phyloP scores from a whole-genome alignment of 257 asterid species.

The Nicotiana undulata region DNA sequence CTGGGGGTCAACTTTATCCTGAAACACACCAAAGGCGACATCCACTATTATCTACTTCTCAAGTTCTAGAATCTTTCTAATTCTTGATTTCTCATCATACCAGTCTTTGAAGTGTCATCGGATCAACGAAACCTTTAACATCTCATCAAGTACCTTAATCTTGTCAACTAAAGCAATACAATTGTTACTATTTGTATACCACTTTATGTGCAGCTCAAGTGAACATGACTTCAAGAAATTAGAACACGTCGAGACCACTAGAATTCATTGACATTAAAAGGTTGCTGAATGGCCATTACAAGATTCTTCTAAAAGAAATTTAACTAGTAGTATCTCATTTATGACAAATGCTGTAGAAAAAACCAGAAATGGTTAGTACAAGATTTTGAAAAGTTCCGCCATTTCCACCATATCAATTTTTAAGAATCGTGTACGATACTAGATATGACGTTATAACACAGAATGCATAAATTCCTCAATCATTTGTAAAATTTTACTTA shows the following conservation, averaged over 20 bases:
- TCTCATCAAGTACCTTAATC: not conserved
- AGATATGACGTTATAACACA: not conserved
- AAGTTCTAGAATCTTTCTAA: not conserved
- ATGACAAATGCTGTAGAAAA: no score
- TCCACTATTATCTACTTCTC: not conserved
- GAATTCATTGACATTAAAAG: no score
- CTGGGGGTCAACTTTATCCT: not conserved
- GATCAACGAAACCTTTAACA: not conserved
- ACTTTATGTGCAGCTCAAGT: not conserved
- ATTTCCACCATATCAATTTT: not conserved
- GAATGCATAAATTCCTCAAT: not conserved
- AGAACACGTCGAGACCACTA: no score
- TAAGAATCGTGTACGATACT: not conserved
- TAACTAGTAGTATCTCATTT: no score
- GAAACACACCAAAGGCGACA: not conserved
- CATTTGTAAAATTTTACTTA: not conserved
- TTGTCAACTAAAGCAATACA: not conserved
- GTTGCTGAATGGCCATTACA: no score
- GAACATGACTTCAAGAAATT: no score
- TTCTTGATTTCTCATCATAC: not conserved
- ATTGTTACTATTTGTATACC: not conserved
- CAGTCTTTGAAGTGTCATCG: not conserved
- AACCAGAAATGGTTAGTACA: not conserved
- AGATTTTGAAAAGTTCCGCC: not conserved
- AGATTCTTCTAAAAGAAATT: no score